Percentiles rank a stretch among this genome's conserved stretches.
phyloP scores from a whole-genome alignment of 768 basidiomycete species.

The Glaciozyma martinii region DNA sequence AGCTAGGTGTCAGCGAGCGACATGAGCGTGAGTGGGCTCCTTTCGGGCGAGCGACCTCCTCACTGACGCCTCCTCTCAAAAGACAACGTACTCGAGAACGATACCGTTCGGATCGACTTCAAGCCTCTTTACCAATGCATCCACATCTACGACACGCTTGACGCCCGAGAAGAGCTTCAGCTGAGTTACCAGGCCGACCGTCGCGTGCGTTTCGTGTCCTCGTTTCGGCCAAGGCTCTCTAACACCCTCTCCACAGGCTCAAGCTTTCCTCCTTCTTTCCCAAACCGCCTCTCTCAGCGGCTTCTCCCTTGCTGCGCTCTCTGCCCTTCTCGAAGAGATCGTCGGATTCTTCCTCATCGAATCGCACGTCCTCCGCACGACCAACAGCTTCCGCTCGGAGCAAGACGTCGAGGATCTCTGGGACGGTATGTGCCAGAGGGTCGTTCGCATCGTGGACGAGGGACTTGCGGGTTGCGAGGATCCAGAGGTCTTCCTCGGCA shows the following conservation, averaged over 20 bases:
- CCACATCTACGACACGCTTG: constrained; percentile 86
- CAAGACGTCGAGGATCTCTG: constrained; percentile 90
- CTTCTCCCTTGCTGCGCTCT: constrained; percentile 46
- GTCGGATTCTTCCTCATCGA: constrained; percentile 98
- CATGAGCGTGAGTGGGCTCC: constrained; percentile 66
- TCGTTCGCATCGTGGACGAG: constrained; percentile 64
- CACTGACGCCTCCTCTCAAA: constrained; percentile 9
- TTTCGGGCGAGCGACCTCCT: neutral
- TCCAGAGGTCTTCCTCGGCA: constrained; percentile 67
- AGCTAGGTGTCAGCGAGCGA: constrained; percentile 84
- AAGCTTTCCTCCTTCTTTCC: constrained; percentile 88
- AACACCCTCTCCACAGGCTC: constrained; percentile 52
- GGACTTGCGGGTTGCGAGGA: constrained; percentile 65
- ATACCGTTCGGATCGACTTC: constrained; percentile 80
- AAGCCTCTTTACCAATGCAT: constrained; percentile 92
- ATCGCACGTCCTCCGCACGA: constrained; percentile 78
- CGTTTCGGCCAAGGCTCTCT: neutral
- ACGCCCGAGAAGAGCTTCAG: constrained; percentile 81
- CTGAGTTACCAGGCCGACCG: constrained; percentile 94
- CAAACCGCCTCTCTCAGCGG: constrained; percentile 39
- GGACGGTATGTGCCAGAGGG: constrained; percentile 69
- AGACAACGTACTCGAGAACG: constrained; percentile 91
- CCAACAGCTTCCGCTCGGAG: constrained; percentile 73
- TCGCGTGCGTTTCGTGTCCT: constrained; percentile 49
- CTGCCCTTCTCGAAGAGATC: constrained; percentile 79